A percentile compares a stretch with the other conserved stretches of the same genome.
These are phyloP conservation scores for Penicillium occitanis DNA, from an alignment of 2,329 filamentous ascomycete genomes.

Conservation along the genomic window DNA sequence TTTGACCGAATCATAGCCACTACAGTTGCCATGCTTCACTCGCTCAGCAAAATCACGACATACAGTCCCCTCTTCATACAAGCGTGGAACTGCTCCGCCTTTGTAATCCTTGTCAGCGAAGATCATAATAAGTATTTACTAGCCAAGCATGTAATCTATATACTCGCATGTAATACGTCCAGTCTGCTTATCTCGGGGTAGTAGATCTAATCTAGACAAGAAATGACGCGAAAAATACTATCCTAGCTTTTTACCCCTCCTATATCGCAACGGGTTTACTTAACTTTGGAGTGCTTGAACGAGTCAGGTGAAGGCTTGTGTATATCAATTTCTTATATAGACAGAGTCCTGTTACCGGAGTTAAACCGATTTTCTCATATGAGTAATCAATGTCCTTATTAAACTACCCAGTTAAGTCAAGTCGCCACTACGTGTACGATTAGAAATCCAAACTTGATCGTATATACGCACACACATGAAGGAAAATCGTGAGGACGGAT, in stretches of 20 bases:
- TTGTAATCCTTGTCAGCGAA: not conserved
- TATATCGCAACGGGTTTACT: conserved; percentile 2
- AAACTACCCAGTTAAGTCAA: not conserved
- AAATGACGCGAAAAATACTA: not conserved
- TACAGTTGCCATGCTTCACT: not conserved
- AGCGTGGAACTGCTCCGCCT: not conserved
- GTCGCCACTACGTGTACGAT: not conserved
- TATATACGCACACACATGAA: not conserved
- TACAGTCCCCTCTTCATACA: not conserved
- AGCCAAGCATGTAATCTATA: not conserved
- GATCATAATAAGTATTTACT: not conserved
- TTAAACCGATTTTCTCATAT: conserved; percentile 2
- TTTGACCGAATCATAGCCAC: conserved; percentile 2
- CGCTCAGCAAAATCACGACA: conserved; percentile 8
- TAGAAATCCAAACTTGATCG: conserved; percentile 3
- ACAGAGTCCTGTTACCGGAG: conserved; percentile 21
- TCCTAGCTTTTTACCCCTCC: not conserved
- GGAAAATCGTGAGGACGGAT: not conserved
- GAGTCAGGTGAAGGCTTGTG: not conserved
- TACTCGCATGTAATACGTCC: not conserved
- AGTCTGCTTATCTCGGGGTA: not conserved
- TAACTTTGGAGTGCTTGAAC: not conserved
- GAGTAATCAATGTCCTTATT: conserved; percentile 9
- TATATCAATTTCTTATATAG: not conserved
- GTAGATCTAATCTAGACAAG: not conserved